Conservation (phyloP, 805 yeast genomes). For the Tetrapisispora phaffii region DNA sequence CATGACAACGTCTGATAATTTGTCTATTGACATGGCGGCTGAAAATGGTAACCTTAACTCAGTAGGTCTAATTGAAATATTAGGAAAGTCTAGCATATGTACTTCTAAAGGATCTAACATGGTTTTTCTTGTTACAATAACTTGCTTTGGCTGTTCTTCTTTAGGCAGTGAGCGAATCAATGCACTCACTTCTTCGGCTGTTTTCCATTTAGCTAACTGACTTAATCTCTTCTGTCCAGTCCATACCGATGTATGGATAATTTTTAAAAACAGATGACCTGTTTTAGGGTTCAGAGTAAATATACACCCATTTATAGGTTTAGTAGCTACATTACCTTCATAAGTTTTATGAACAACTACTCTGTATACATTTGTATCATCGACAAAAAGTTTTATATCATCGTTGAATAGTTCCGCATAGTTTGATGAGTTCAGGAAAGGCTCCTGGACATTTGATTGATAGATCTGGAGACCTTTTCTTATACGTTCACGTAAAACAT, state of each 20-base stretch:
- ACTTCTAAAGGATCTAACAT: conserved; percentile 92
- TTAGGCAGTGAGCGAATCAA: conserved; percentile 77
- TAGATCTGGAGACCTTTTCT: conserved; percentile 89
- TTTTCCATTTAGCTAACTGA: conserved; percentile 93
- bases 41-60: conserved; percentile 86
- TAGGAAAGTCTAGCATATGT: conserved; percentile 94
- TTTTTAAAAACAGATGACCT: conserved; percentile 81
- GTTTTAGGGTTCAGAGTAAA: conserved; percentile 83
- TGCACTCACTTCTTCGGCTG: conserved; percentile 96
- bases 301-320: conserved; percentile 87
- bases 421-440: conserved; percentile 78
- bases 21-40: conserved; percentile 73
- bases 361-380: conserved; percentile 89
- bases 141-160: conserved; percentile 90
- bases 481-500: conserved; percentile 84
- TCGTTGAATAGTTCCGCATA: conserved; percentile 82
- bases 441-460: conserved; percentile 89
- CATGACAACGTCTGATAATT: conserved; percentile 65
- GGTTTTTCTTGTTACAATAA: conserved; percentile 83
- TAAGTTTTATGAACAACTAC: conserved; percentile 84
- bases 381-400: conserved; percentile 78
- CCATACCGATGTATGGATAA: conserved; percentile 92
- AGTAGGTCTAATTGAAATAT: conserved; percentile 77
- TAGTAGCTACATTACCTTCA: conserved; percentile 87
- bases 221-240: conserved; percentile 91